Conservation (phyloP, 1,284 basidiomycete species). For the Ganoderma resinaceum region DNA sequence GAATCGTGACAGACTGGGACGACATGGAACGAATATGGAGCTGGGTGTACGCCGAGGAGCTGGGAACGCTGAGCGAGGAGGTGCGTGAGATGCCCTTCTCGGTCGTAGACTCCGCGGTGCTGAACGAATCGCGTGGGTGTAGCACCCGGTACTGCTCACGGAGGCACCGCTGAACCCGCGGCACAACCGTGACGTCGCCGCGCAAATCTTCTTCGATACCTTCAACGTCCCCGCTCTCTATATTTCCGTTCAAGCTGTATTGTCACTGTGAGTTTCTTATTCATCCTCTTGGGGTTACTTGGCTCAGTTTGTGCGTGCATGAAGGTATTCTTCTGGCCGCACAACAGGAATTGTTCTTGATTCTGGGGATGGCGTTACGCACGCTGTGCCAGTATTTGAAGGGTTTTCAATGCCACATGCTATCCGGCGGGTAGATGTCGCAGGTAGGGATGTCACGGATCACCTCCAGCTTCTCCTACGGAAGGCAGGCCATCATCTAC, state of each 20-base stretch:
- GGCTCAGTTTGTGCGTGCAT: background rate
- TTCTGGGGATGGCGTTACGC: constrained; percentile 98
- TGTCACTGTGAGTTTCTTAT: constrained; percentile 79
- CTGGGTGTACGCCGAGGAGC: constrained; percentile 95
- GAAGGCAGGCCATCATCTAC: constrained; percentile 94
- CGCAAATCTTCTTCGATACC: constrained; percentile 98
- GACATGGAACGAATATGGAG: constrained; percentile 99
- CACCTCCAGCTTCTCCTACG: constrained; percentile 93
- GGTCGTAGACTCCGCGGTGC: constrained; percentile 20
- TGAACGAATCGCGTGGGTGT: constrained; percentile 19
- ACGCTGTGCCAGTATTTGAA: constrained; percentile 99
- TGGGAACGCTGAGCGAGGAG: constrained; percentile 95
- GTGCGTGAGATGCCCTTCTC: constrained; percentile 51
- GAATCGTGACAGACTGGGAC: constrained; percentile 96
- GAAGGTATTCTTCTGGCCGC: constrained; percentile 97
- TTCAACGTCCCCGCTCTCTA: constrained; percentile 99
- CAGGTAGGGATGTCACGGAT: constrained; percentile 98
- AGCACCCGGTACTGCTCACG: constrained; percentile 96
- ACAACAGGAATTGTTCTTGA: constrained; percentile 99
- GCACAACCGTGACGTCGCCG: constrained; percentile 92
- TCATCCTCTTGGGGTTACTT: background rate
- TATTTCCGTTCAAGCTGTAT: constrained; percentile 96
- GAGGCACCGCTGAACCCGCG: constrained; percentile 96
- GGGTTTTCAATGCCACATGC: constrained; percentile 99
- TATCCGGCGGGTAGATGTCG: constrained; percentile 94